Conservation (phyloP, 1,139 yeast genomes). For the Scheffersomyces lignicola region DNA sequence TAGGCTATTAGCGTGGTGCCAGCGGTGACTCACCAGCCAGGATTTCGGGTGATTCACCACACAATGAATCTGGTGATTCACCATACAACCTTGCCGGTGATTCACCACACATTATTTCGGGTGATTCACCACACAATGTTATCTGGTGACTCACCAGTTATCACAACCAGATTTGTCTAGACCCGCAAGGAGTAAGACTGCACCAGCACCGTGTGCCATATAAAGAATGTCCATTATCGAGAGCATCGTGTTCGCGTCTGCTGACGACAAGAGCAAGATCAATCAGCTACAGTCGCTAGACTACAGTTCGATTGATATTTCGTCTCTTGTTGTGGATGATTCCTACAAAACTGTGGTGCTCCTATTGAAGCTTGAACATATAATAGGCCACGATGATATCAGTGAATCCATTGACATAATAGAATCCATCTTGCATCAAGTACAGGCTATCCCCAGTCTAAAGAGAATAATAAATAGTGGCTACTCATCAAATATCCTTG, state of each 20-base stretch:
- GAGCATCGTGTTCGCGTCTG: background rate
- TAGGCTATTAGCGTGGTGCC: no score
- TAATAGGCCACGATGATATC: background rate
- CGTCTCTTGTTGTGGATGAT: background rate
- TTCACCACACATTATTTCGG: no score
- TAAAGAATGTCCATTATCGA: no score
- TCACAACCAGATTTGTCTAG: no score
- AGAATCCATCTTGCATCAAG: background rate
- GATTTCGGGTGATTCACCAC: no score
- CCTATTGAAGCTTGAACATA: background rate
- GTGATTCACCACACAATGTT: no score
- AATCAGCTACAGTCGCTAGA: background rate
- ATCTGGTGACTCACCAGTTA: no score
- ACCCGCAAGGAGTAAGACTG: no score
- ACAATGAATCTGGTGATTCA: no score
- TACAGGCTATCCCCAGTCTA: background rate
- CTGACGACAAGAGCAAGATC: background rate
- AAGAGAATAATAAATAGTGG: background rate
- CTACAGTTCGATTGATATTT: conserved; percentile 1
- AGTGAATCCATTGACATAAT: background rate
- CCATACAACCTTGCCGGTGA: no score
- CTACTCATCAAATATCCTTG: background rate
- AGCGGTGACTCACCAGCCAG: no score
- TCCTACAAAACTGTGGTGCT: background rate
- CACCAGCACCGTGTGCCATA: no score